A percentile compares a stretch with the other conserved stretches of the same genome.
These are phyloP conservation scores for Spongispora temasekensis DNA, from an alignment of 1,284 basidiomycete species.

Conservation along the genomic window DNA sequence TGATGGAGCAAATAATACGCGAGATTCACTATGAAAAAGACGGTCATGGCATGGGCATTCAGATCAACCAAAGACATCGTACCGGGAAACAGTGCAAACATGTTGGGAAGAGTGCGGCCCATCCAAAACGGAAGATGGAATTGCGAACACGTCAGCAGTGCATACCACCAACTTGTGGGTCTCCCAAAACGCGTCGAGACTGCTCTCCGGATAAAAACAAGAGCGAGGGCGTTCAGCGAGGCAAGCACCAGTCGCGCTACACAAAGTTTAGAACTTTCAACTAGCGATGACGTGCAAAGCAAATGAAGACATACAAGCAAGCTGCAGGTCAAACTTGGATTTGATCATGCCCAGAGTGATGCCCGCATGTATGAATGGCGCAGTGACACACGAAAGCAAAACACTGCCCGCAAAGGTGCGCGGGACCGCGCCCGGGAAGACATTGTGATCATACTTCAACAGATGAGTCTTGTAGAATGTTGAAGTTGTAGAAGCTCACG, in stretches of 20 bases:
- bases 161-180: conserved; percentile 59
- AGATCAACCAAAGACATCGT: conserved; percentile 21
- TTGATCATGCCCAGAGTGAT: conserved; percentile 43
- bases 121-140: conserved; percentile 96
- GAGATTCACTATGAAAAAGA: conserved; percentile 49
- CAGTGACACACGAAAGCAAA: conserved; percentile 55
- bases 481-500: conserved; percentile 40
- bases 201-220: conserved; percentile 66
- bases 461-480: conserved; percentile 12
- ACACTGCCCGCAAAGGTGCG: conserved; percentile 83
- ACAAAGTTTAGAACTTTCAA: not conserved
- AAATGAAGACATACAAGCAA: conserved; percentile 49
- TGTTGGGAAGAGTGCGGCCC: conserved; percentile 91
- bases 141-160: conserved; percentile 74
- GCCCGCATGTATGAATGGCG: conserved; percentile 47
- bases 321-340: conserved; percentile 63
- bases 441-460: conserved; percentile 83
- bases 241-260: conserved; percentile 80
- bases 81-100: conserved; percentile 86
- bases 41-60: conserved; percentile 1
- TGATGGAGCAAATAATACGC: conserved; percentile 59
- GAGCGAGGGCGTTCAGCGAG: conserved; percentile 61
- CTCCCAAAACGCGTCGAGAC: conserved; percentile 66
- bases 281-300: not conserved
- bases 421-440: conserved; percentile 89